phyloP scores from a whole-genome alignment of 306 rosid species.

The Cucurbita moschata region DNA sequence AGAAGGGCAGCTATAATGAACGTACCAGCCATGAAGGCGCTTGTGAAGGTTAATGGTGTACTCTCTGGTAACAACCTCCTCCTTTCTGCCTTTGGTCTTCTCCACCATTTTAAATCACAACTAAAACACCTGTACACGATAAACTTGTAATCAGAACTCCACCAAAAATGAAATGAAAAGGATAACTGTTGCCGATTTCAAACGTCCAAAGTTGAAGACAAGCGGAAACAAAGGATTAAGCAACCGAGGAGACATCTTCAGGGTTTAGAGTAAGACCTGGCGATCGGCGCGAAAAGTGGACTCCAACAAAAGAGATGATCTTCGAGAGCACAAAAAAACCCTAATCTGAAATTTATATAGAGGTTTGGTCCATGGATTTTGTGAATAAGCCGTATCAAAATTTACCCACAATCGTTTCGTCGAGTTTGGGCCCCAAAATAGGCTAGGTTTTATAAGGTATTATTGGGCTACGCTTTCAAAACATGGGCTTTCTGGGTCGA shows the following conservation, averaged over 20 bases:
- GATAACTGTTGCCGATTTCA: neutral
- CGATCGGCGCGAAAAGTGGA: neutral
- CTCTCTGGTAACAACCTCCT: slow-evolving; percentile 31
- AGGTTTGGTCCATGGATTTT: neutral
- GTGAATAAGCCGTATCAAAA: neutral
- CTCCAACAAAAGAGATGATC: neutral
- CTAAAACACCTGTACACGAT: neutral
- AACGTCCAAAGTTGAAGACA: neutral
- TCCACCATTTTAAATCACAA: slow-evolving; percentile 27
- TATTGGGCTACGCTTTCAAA: neutral
- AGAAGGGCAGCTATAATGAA: neutral
- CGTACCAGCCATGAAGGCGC: slow-evolving; percentile 33
- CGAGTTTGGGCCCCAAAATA: neutral
- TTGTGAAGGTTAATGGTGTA: slow-evolving; percentile 38
- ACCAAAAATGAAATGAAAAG: neutral
- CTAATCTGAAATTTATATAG: neutral
- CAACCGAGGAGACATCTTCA: neutral
- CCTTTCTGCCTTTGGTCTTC: slow-evolving; percentile 27
- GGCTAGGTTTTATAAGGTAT: neutral
- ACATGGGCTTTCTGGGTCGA: too few species aligned
- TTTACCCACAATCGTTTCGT: neutral
- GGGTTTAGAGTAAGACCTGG: neutral
- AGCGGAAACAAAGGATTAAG: neutral
- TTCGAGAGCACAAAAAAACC: neutral
- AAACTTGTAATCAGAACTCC: neutral